Conservation (phyloP, 2,329 filamentous ascomycete genomes). For the Botrytis tulipae region DNA sequence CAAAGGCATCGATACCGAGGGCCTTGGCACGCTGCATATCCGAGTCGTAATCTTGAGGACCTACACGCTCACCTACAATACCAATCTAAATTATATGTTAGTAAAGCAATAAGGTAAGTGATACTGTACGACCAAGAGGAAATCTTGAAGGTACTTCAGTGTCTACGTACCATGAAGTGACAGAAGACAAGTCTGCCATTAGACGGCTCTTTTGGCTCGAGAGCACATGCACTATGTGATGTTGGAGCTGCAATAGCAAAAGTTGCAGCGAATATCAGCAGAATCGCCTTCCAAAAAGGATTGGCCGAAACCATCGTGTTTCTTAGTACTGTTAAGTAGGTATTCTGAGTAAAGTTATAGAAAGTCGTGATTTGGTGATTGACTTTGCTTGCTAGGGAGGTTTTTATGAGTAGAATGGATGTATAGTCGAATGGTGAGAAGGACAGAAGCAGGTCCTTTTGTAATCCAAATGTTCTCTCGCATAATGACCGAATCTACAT, state of each 20-base stretch:
- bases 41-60: constrained; percentile 27
- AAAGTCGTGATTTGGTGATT: neutral
- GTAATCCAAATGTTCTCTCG: neutral
- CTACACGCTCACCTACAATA: constrained; percentile 27
- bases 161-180: constrained; percentile 28
- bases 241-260: constrained; percentile 13
- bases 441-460: neutral
- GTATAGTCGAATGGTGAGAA: neutral
- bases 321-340: neutral
- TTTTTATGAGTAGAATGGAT: neutral
- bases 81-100: constrained; percentile 25
- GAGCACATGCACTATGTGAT: neutral
- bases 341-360: neutral
- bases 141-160: neutral
- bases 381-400: neutral
- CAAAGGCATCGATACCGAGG: constrained; percentile 41
- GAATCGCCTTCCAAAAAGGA: neutral
- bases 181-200: constrained; percentile 26
- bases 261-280: constrained; percentile 7
- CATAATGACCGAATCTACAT: neutral
- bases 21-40: constrained; percentile 31
- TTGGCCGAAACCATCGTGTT: neutral
- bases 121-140: neutral
- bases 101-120: neutral
- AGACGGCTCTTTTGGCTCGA: constrained; percentile 13